phyloP scores from a whole-genome alignment of 768 basidiomycete species.

The Chalciporus piperatus region DNA sequence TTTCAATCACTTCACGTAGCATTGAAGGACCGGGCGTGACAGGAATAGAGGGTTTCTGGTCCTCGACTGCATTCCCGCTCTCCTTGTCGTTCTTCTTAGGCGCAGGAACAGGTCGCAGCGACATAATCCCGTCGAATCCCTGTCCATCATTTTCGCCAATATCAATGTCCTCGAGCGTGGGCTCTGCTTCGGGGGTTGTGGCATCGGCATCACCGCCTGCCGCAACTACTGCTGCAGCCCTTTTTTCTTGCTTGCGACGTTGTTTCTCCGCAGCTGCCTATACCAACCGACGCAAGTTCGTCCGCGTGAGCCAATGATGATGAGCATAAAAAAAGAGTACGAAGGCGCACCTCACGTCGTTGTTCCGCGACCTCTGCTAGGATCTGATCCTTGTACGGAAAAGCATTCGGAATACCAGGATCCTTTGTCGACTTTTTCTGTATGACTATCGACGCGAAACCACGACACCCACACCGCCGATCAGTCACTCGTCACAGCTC shows the following conservation, averaged over 20 bases:
- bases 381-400: constrained; percentile 93
- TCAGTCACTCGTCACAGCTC: no score
- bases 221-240: constrained; percentile 31
- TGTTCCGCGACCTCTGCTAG: constrained; percentile 86
- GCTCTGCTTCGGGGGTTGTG: constrained; percentile 24
- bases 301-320: not conserved
- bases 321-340: not conserved
- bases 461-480: not conserved
- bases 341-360: constrained; percentile 55
- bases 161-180: constrained; percentile 27
- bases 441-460: constrained; percentile 7
- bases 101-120: constrained; percentile 11
- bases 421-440: constrained; percentile 65
- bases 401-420: constrained; percentile 89
- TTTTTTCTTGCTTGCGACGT: constrained; percentile 61
- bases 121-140: constrained; percentile 40
- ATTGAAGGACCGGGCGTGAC: constrained; percentile 27
- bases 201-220: constrained; percentile 23
- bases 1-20: constrained; percentile 53
- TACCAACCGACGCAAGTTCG: not conserved
- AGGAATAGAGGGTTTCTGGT: constrained; percentile 17
- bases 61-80: not conserved
- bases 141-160: constrained; percentile 29
- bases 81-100: constrained; percentile 1
- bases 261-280: constrained; percentile 80